These are phyloP conservation scores for Coniochaeta sp. DNA, from an alignment of 2,329 filamentous ascomycete genomes.

Conservation along the genomic window DNA sequence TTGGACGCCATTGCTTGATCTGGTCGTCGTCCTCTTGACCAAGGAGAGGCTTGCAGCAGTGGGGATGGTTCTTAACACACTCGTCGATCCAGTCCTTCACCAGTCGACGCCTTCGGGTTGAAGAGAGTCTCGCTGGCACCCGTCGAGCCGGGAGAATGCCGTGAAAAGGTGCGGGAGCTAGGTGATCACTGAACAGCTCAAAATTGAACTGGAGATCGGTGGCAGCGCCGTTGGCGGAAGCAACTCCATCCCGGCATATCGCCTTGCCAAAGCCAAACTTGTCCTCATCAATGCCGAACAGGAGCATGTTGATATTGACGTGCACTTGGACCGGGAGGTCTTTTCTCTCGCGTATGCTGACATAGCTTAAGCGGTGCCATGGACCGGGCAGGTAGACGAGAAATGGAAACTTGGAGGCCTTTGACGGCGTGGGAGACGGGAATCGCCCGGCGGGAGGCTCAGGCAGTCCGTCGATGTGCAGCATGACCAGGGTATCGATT, in stretches of 20 bases:
- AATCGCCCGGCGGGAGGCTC: background rate
- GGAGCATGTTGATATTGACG: background rate
- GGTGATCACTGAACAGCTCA: background rate
- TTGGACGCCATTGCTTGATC: background rate
- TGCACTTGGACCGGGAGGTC: background rate
- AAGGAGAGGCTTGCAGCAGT: background rate
- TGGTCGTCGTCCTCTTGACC: conserved; percentile 26
- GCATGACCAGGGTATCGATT: background rate
- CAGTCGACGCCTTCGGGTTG: background rate
- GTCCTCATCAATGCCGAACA: background rate
- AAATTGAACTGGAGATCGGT: background rate
- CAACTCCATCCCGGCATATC: background rate
- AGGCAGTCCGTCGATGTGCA: background rate
- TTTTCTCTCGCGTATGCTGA: background rate
- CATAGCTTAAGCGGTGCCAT: background rate
- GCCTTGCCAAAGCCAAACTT: background rate
- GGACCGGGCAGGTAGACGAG: background rate
- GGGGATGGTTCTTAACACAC: background rate
- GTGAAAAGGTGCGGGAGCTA: background rate
- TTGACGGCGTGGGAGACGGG: background rate
- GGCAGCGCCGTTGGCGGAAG: background rate
- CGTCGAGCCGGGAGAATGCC: background rate
- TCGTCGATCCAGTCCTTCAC: background rate
- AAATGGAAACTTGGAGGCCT: background rate
- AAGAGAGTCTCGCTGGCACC: background rate